Conservation (phyloP, 1,284 basidiomycete genomes). For the Irpex rosettiformis region DNA sequence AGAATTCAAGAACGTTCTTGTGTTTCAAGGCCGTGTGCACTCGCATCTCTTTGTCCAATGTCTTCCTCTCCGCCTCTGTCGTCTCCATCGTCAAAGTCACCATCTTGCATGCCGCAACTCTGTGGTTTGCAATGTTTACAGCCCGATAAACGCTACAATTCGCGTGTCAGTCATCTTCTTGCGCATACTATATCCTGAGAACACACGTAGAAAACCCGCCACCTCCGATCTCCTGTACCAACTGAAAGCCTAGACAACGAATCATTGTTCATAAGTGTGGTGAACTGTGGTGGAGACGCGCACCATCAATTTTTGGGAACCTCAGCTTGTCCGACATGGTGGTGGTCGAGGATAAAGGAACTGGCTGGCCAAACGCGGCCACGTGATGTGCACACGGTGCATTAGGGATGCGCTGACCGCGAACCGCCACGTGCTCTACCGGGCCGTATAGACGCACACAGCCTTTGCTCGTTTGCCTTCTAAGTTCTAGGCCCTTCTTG, state of each 20-base stretch:
- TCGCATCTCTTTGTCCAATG: slow-evolving; percentile 91
- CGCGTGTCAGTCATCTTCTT: background rate
- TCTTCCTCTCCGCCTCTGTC: slow-evolving; percentile 66
- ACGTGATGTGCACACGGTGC: too few relatives aligned
- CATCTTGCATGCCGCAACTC: slow-evolving; percentile 84
- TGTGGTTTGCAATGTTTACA: slow-evolving; percentile 60
- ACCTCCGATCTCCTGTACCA: slow-evolving; percentile 76
- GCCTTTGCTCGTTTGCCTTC: too few relatives aligned
- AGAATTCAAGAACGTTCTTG: slow-evolving; percentile 80
- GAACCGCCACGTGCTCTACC: too few relatives aligned
- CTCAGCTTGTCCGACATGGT: background rate
- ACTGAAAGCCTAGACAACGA: slow-evolving; percentile 49
- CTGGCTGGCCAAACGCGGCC: background rate
- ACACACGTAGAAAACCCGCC: slow-evolving; percentile 81
- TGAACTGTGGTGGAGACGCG: background rate
- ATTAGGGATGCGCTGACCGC: too few relatives aligned
- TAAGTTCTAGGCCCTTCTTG: too few relatives aligned
- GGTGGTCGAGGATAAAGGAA: background rate
- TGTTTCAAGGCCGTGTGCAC: slow-evolving; percentile 87
- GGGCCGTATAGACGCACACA: too few relatives aligned
- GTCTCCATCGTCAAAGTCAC: slow-evolving; percentile 60
- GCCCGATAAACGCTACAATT: slow-evolving; percentile 74
- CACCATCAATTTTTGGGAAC: background rate
- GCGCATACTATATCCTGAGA: background rate
- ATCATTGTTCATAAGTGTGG: background rate